Evolutionary conservation across 2,329 filamentous ascomycete genomes (phyloP).

Genomic region (Colletotrichum karsti): DNA sequence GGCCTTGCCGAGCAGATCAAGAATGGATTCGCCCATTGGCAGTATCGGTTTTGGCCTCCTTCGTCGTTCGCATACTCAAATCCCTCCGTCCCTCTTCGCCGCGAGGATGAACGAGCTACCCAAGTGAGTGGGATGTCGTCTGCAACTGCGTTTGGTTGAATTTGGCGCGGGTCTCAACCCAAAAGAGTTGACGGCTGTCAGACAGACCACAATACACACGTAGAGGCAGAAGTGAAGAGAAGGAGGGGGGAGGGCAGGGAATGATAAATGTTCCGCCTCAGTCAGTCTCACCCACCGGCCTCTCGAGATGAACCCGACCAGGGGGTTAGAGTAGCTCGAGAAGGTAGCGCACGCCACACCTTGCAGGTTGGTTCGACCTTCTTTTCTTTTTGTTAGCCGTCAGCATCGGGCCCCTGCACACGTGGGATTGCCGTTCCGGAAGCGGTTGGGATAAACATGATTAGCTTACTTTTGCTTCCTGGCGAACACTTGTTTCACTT

Average conservation of each 20-base stretch:
- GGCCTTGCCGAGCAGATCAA: conserved; percentile 29
- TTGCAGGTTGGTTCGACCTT: conserved; percentile 11
- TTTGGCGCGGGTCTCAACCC: not conserved
- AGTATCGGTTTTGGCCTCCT: not conserved
- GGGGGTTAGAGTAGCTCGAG: conserved; percentile 4
- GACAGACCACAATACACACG: not conserved
- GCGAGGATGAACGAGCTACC: not conserved
- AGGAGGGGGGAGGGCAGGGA: not conserved
- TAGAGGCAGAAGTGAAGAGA: not conserved
- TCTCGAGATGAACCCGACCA: conserved; percentile 18
- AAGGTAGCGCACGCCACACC: conserved; percentile 7
- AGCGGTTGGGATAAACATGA: conserved; percentile 7
- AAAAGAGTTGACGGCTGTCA: not conserved
- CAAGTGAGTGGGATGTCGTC: not conserved
- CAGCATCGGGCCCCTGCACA: conserved; percentile 13
- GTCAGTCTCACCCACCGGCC: not conserved
- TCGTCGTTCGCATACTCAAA: conserved; percentile 11
- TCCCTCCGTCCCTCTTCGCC: not conserved
- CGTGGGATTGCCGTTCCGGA: conserved; percentile 19
- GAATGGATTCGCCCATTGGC: conserved; percentile 24
- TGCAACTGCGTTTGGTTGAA: not conserved
- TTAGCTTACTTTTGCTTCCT: not conserved
- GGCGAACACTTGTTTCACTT: conserved; percentile 20
- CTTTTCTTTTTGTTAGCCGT: not conserved
- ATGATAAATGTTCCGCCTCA: conserved; percentile 12